Conservation (phyloP, 768 basidiomycete genomes). For the Ramaria rubella region DNA sequence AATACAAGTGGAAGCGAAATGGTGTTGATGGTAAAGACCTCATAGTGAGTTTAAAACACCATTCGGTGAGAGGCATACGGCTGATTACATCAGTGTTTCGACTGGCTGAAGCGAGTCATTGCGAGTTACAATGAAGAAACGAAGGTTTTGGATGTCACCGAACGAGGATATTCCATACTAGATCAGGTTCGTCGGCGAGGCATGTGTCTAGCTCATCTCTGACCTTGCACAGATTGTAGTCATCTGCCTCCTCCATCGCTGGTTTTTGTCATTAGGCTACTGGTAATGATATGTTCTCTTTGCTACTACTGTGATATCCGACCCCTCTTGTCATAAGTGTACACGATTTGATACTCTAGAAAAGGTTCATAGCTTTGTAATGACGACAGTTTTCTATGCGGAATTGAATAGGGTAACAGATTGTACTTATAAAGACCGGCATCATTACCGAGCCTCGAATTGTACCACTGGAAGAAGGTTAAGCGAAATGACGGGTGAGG, state of each 20-base stretch:
- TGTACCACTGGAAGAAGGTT: constrained; percentile 54
- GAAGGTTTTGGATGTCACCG: neutral
- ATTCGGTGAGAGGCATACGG: neutral
- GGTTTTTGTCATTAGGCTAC: constrained; percentile 37
- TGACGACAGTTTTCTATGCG: too few relatives aligned
- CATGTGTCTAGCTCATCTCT: neutral
- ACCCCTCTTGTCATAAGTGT: neutral
- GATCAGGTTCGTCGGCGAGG: constrained; percentile 1
- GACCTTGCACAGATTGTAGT: constrained; percentile 27
- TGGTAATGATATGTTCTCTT: constrained; percentile 29
- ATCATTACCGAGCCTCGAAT: constrained; percentile 75
- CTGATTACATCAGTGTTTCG: constrained; percentile 4
- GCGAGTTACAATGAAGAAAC: constrained; percentile 5
- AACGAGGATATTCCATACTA: constrained; percentile 3
- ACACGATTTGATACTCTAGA: neutral
- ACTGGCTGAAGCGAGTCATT: constrained; percentile 8
- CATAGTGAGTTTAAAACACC: constrained; percentile 31
- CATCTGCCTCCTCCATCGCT: constrained; percentile 47
- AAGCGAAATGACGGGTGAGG: neutral
- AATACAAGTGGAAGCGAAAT: constrained; percentile 54
- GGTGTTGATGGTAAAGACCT: constrained; percentile 30
- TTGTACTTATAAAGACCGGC: too few relatives aligned
- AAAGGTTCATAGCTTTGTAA: neutral
- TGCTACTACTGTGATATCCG: neutral
- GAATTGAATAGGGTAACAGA: too few relatives aligned